phyloP scores from a whole-genome alignment of 1,139 yeast genomes.

The Eremothecium coryli region DNA sequence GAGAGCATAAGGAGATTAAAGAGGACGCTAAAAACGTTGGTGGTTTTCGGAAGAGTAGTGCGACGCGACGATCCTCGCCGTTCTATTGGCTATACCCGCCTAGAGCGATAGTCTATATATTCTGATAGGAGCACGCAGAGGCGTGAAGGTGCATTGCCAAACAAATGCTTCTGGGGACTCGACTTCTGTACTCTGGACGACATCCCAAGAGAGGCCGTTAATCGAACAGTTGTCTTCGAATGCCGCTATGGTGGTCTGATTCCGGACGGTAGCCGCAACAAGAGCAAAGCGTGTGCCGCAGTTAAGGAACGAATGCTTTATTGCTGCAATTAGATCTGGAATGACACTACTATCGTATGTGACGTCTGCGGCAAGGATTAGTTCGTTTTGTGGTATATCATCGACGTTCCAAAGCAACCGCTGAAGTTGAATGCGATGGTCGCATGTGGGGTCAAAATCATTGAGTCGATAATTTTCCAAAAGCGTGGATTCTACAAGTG shows the following conservation, averaged over 20 bases:
- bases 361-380: conserved; percentile 73
- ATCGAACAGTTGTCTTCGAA: conserved; percentile 42
- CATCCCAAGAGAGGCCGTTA: conserved; percentile 27
- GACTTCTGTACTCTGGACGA: conserved; percentile 17
- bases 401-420: conserved; percentile 59
- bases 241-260: conserved; percentile 42
- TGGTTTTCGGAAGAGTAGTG: too few relatives aligned
- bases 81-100: too few relatives aligned
- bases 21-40: too few relatives aligned
- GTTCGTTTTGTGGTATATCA: conserved; percentile 33
- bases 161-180: conserved; percentile 6
- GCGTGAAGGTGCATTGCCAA: conserved; percentile 9
- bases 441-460: conserved; percentile 16
- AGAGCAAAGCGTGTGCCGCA: conserved; percentile 15
- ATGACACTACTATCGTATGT: conserved; percentile 65
- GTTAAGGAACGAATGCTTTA: conserved; percentile 31
- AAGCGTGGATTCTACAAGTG: conserved; percentile 44
- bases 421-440: conserved; percentile 29
- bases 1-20: too few relatives aligned
- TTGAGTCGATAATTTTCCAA: conserved; percentile 42
- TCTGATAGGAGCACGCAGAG: conserved; percentile 23
- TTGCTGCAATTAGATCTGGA: conserved; percentile 44
- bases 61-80: too few relatives aligned
- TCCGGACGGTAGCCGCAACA: conserved; percentile 71
- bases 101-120: conserved; percentile 18